These are phyloP conservation scores for Penicillium sp. DNA, from an alignment of 2,329 filamentous ascomycete genomes.

Conservation along the genomic window DNA sequence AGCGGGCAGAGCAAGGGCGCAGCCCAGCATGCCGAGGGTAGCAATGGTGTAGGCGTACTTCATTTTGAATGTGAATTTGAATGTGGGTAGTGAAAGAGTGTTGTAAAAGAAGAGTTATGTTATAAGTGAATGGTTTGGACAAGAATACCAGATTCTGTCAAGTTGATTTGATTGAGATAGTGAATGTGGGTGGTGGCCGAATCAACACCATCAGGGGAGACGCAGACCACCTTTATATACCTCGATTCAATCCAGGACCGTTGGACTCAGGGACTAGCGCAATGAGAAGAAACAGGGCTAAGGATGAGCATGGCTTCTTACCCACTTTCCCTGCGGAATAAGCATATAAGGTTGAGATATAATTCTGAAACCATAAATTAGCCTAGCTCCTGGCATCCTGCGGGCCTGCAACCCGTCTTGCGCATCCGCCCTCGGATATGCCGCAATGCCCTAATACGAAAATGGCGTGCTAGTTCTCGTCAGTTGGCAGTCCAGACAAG, in stretches of 20 bases:
- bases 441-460: background rate
- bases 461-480: slow-evolving; percentile 5
- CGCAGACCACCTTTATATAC: slow-evolving; percentile 17
- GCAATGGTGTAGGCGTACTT: slow-evolving; percentile 16
- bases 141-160: slow-evolving; percentile 19
- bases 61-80: slow-evolving; percentile 13
- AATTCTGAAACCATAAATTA: slow-evolving; percentile 6
- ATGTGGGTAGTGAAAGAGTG: background rate
- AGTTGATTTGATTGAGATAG: slow-evolving; percentile 14
- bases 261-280: slow-evolving; percentile 5
- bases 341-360: slow-evolving; percentile 1
- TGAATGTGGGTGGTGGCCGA: background rate
- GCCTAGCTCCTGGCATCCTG: background rate
- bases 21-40: slow-evolving; percentile 17
- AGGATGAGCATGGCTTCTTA: slow-evolving; percentile 4
- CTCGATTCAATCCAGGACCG: background rate
- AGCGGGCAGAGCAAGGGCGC: slow-evolving; percentile 20
- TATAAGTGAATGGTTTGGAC: background rate
- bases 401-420: background rate
- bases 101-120: background rate
- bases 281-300: slow-evolving; percentile 8
- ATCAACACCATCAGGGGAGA: background rate
- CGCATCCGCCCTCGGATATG: background rate
- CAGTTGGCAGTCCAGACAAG: background rate
- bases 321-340: slow-evolving; percentile 1